Base-by-base conservation (phyloP, 192 early-diverging fungal species). In the Dispira simplex region DNA sequence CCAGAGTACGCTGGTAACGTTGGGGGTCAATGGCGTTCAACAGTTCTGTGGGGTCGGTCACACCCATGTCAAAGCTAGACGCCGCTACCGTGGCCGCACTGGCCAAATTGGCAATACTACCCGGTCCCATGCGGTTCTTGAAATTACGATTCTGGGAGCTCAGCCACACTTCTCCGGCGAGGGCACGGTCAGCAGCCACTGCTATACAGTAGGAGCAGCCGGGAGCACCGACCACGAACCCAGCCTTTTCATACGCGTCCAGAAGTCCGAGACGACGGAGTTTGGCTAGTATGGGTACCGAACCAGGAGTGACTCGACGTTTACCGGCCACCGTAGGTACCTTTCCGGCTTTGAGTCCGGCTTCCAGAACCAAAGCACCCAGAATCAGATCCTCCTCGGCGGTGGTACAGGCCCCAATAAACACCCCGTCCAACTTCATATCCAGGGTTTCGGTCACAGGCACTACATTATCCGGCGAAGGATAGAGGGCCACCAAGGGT, bases 111-210 rank as follows among this genome's bases (percentile, higher is more conserved):
- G 78, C 87, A 56, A 89, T 89, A 43, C 83, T 82, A 52, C 87
- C 87, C 56, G 84, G 83, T 25, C 87, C 87, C 87, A 89, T 89
- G 65, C 87, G 81, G 73, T 89, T 89, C 75, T 83, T 85, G 69
- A 89, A 89, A 71, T 89, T 89, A 67, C 87, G 80, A 80, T 89
- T 89, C 77, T 89, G 87, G 62, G 85, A 87, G 68, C 82, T 84
- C 62, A 89, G 75, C 87, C 87, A 89, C 13, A 89, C 79, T 70
- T 89, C 85, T 46, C 87, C 87, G 46, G 86, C 85, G 46, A 82
- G 79, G 48, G 87, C 87, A 65, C 79, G 76, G 62, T 89, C 87
- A 18, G 87, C 87, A 13, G 83, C 87, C 67, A 89, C 82, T 44
- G 80, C 87, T 63, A 89, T 79, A 71, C 87, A 89, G 80, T 89